These are phyloP conservation scores for Phlyctochytrium planicorne DNA, from an alignment of 192 early-diverging fungal genomes.

Conservation along the genomic window DNA sequence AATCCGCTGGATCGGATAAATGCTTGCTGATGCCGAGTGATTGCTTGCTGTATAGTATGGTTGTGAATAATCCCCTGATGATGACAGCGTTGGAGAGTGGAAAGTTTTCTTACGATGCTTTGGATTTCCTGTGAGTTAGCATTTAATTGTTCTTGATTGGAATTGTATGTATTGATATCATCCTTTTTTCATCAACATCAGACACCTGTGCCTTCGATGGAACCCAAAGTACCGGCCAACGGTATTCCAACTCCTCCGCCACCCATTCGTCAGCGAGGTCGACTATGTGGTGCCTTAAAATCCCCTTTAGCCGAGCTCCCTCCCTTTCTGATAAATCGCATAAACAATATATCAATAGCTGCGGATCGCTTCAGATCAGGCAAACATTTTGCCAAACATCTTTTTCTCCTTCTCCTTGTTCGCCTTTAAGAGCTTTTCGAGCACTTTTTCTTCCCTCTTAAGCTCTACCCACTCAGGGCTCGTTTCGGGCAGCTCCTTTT, in stretches of 20 bases:
- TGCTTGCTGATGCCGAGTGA: background rate
- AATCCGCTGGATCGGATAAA: background rate
- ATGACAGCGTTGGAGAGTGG: conserved; percentile 5
- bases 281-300: background rate
- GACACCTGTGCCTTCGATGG: conserved; percentile 1
- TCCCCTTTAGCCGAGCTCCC: too few relatives aligned
- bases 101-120: background rate
- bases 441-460: conserved; percentile 27
- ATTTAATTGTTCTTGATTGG: background rate
- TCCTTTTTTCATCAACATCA: background rate
- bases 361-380: too few relatives aligned
- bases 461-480: conserved; percentile 42
- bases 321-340: too few relatives aligned
- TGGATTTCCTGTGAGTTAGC: conserved; percentile 6
- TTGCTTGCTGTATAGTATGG: conserved; percentile 5
- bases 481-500: conserved; percentile 9
- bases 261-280: background rate
- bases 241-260: background rate
- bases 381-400: conserved; percentile 51
- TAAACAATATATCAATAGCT: too few relatives aligned
- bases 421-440: conserved; percentile 36
- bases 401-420: conserved; percentile 43
- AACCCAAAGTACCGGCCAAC: background rate
- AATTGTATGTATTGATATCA: background rate
- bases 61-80: background rate